These are phyloP conservation scores for Aspergillus campestris DNA, from an alignment of 495 filamentous ascomycete species.

Conservation along the genomic window DNA sequence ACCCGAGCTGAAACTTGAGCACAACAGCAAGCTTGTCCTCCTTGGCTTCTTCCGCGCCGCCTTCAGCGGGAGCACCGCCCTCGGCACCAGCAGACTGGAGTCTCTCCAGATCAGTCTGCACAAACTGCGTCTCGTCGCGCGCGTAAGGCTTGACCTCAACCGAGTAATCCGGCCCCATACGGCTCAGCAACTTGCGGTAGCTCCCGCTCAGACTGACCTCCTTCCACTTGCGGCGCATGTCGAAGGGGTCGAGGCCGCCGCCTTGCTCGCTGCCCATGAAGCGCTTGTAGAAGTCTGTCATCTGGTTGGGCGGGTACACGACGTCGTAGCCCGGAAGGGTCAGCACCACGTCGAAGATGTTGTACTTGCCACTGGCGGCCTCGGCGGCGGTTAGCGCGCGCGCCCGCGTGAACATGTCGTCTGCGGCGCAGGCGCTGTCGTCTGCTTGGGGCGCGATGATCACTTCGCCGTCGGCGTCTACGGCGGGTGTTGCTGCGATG, in stretches of 20 bases:
- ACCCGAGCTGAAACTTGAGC: conserved; percentile 73
- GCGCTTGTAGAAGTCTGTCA: conserved; percentile 66
- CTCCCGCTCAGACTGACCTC: conserved; percentile 83
- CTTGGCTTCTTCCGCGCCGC: conserved; percentile 4
- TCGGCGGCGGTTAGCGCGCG: conserved; percentile 68
- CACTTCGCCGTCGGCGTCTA: conserved; percentile 64
- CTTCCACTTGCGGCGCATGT: conserved; percentile 79
- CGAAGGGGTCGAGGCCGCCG: conserved; percentile 67
- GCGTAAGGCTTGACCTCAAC: conserved; percentile 62
- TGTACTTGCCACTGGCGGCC: conserved; percentile 66
- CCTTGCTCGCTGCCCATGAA: conserved; percentile 78
- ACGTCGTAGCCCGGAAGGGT: conserved; percentile 90
- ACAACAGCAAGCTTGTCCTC: conserved; percentile 67
- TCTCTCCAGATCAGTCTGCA: conserved; percentile 71
- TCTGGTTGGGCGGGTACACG: conserved; percentile 73
- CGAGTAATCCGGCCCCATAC: conserved; percentile 45
- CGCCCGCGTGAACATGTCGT: conserved; percentile 64
- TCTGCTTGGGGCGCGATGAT: conserved; percentile 50
- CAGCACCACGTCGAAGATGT: conserved; percentile 85
- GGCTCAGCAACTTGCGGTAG: conserved; percentile 78
- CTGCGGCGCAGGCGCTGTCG: conserved; percentile 44
- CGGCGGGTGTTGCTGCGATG: conserved; percentile 12
- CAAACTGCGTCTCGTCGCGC: conserved; percentile 70
- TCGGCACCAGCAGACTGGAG: conserved; percentile 15
- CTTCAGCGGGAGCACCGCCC: conserved; percentile 1